Evolutionary conservation across 1,139 yeast genomes (phyloP).

Genomic region (Saccharomyces hybrid): DNA sequence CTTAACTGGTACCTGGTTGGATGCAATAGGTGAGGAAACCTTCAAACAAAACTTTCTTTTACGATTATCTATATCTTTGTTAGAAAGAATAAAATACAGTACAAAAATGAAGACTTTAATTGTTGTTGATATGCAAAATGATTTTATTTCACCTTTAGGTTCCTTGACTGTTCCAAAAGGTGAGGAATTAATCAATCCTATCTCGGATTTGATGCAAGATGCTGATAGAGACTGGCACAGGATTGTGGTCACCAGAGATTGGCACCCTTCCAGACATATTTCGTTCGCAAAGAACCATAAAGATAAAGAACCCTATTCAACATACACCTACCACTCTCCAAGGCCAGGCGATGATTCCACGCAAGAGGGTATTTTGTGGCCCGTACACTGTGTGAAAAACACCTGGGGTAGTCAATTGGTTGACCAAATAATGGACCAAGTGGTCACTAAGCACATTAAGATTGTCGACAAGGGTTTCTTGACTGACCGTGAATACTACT

Average conservation of each 20-base stretch:
- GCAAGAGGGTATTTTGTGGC: conserved; percentile 58
- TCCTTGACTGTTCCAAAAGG: conserved; percentile 68
- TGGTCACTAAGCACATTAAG: conserved; percentile 23
- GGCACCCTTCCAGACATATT: conserved; percentile 76
- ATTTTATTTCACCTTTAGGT: conserved; percentile 74
- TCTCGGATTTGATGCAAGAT: conserved; percentile 34
- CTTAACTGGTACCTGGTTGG: background rate
- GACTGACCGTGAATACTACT: conserved; percentile 73
- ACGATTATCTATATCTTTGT: background rate
- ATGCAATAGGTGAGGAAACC: background rate
- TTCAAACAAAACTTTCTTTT: background rate
- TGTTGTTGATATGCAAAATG: conserved; percentile 77
- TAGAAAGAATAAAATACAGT: conserved; percentile 8
- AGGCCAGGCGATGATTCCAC: conserved; percentile 29
- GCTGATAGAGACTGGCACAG: conserved; percentile 44
- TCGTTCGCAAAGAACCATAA: conserved; percentile 72
- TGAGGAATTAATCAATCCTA: conserved; percentile 48
- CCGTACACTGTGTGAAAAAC: conserved; percentile 79
- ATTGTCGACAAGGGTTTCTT: conserved; percentile 64
- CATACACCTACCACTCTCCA: conserved; percentile 48
- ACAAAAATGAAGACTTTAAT: conserved; percentile 44
- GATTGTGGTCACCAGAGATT: conserved; percentile 72
- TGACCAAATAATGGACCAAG: conserved; percentile 34
- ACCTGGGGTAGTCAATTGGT: conserved; percentile 63
- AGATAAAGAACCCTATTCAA: conserved; percentile 45